Base-by-base conservation (phyloP, 1,139 yeast species). In the Kluyveromyces sp. region DNA sequence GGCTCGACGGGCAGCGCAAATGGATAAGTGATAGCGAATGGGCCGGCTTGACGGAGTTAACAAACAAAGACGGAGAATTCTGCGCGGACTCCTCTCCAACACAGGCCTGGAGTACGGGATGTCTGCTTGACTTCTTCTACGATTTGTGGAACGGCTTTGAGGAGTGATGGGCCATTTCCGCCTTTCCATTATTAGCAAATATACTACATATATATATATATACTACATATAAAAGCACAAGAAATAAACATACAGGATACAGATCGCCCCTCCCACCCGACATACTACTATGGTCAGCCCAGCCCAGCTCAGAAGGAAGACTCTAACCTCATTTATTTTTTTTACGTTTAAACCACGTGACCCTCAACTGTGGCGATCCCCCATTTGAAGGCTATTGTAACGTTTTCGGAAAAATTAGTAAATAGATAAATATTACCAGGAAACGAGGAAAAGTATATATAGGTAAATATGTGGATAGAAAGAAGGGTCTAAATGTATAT, bases 91-190 rank as follows among this genome's bases (percentile, higher is more conserved):
- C 96, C 2, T 84, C 95, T 54, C 96, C 97, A 3, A 82, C 97
- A 0, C 98, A 92, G 64, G 97, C 97, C 0, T 92, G 98, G 98
- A 85, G 95, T 61, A 70, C 89, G 0, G 83, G 94, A 3, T 86
- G 96, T 58, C 68, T 92, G 50, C 68, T 92, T 44, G 97, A 92
- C 62, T 68, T 92, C 49, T 85, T 81, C 65, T 74, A 75, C 53
- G 96, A 88, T 59, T 64, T 79, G 37, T 77, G 71, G 70, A 45
- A 39, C 34, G 43, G 49, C n/a, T 51, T 51, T 39, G 53, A 49
- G 34, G 51, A 53, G 46, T 39, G 15, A 33, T 7, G 4, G 4
- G 15, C 34, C 15, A 7, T 33, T 33, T 33, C 34, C 15, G 15
- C 34, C 32, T 30, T 15, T 15, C 36, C 36, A 31, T 10, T 31